phyloP scores from a whole-genome alignment of 305 asterid genomes.

The Fraxinus angustifolia region DNA sequence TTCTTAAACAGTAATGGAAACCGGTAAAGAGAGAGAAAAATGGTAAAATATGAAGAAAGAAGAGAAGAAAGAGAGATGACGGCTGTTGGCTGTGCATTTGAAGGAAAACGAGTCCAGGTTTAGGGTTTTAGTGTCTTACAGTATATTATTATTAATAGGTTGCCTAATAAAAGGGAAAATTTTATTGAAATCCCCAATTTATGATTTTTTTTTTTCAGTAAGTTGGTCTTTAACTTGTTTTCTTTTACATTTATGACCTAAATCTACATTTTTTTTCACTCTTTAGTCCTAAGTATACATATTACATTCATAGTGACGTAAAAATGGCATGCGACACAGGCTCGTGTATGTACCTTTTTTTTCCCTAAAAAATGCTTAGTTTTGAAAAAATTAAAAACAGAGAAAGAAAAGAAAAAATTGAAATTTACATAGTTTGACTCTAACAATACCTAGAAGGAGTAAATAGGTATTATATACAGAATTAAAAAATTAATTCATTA shows the following conservation, averaged over 20 bases:
- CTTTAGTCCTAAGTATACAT: not conserved
- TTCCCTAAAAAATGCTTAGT: not conserved
- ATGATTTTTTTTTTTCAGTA: not conserved
- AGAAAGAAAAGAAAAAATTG: not conserved
- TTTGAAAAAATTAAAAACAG: not conserved
- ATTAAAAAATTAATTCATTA: too few relatives aligned
- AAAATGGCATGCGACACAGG: not conserved
- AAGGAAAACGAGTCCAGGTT: not conserved
- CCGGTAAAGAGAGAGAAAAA: not conserved
- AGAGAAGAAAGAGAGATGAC: not conserved
- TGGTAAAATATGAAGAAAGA: not conserved
- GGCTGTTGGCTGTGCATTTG: not conserved
- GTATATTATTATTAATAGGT: too few relatives aligned
- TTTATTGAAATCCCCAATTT: not conserved
- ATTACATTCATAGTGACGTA: not conserved
- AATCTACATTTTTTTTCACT: not conserved
- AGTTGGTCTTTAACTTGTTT: not conserved
- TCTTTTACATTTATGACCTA: not conserved
- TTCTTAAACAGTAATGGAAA: not conserved
- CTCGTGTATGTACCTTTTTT: not conserved
- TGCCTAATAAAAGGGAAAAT: not conserved
- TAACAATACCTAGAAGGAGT: too few relatives aligned
- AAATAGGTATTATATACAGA: too few relatives aligned
- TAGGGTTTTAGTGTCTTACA: not conserved
- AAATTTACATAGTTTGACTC: too few relatives aligned